Evolutionary conservation across 1,139 yeast genomes (phyloP), one percentile per base, ranked within the genome.

Genomic region (Blastobotrys capitulatus): DNA sequence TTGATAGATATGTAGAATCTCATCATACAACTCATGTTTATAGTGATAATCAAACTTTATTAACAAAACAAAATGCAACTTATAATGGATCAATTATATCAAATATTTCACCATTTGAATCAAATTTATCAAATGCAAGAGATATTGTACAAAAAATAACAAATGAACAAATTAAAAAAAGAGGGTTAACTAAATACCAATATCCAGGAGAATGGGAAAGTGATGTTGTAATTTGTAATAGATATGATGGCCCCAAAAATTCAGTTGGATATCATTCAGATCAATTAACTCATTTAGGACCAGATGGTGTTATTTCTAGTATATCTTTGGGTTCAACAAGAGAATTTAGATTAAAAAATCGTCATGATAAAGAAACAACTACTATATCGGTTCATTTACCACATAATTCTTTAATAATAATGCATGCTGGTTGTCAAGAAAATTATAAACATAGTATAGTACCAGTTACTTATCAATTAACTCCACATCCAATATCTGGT

Each of bases 371-470:
- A 22, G 58, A 57, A 49, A 52, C 57, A 42, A 61, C 50, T 47
- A 58, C 69, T 0, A 71, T 71, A 53, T 75, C 83, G 15, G 69
- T 83, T 2, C 81, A 78, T 22, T 60, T 82, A 2, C 83, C 86
- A 0, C 86, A 84, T 61, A 84, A 84, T 57, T 73, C 85, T 10
- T 62, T 85, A 48, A 58, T 84, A 1, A 64, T 85, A 5, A 84
- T 85, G 94, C 80, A 81, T 54, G 84, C 87, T 0, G 87, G 87
- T 1, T 80, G 86, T 54, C 94, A 85, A 61, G 94, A 85, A 56
- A 77, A 77, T 44, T 85, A 68, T 62, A 83, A 80, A 57, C 90
- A 84, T 59, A 68, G 78, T 51, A 71, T 80, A 22, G 76, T 73
- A 44, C 73, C 70, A 38, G 68, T 66, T 52, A 62, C 65, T 15